Percentiles rank a stretch among this genome's conserved stretches.
Evolutionary conservation across 1,139 yeast species (phyloP).

Genomic region (Nadsonia starkeyi-henricii): DNA sequence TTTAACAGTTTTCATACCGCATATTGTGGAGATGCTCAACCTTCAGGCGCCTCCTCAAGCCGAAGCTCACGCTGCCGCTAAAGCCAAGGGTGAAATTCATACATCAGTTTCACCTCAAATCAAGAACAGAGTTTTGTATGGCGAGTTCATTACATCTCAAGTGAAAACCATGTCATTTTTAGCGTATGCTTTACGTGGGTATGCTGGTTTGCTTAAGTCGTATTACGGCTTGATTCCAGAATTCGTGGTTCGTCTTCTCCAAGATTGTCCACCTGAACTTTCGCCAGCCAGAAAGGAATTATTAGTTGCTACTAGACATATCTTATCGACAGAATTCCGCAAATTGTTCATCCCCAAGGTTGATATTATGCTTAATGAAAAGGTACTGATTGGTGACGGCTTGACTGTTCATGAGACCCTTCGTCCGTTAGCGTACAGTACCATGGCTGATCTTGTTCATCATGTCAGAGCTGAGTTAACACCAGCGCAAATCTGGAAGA

Average conservation of each 20-base stretch:
- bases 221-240: conserved; percentile 71
- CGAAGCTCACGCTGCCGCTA: conserved; percentile 49
- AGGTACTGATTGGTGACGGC: conserved; percentile 83
- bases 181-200: conserved; percentile 85
- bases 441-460: conserved; percentile 92
- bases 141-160: conserved; percentile 88
- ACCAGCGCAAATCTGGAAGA: conserved; percentile 75
- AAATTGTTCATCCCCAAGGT: conserved; percentile 73
- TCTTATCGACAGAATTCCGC: conserved; percentile 77
- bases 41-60: conserved; percentile 68
- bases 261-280: conserved; percentile 94
- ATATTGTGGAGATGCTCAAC: conserved; percentile 59
- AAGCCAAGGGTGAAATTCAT: conserved; percentile 38
- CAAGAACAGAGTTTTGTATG: conserved; percentile 62
- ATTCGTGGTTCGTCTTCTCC: conserved; percentile 67
- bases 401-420: conserved; percentile 81
- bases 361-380: conserved; percentile 72
- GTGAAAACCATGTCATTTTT: conserved; percentile 92
- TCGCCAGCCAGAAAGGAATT: conserved; percentile 88
- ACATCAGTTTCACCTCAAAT: conserved; percentile 52
- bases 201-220: conserved; percentile 49
- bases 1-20: conserved; percentile 67
- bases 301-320: conserved; percentile 88
- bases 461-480: conserved; percentile 78
- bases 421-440: conserved; percentile 80